A percentile compares a stretch with the other conserved stretches of the same genome.
These are phyloP conservation scores for Avena insularis DNA, from an alignment of 176 grass and related monocot genomes.

Conservation along the genomic window DNA sequence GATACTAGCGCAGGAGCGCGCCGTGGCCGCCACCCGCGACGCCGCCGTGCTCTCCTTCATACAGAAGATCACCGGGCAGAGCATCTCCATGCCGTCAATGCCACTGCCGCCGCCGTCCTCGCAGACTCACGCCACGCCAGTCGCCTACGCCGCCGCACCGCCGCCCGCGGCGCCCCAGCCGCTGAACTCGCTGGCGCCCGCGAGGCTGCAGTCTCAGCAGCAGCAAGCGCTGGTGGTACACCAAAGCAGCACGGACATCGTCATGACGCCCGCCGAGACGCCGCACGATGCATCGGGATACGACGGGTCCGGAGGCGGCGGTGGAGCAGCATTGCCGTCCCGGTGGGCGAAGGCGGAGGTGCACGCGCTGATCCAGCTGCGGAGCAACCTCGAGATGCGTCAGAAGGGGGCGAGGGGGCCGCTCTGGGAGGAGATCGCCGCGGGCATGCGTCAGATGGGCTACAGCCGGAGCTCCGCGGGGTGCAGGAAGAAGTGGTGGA, in stretches of 20 bases:
- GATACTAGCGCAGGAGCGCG: slow-evolving; percentile 76
- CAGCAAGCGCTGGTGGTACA: neutral
- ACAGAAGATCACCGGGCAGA: slow-evolving; percentile 79
- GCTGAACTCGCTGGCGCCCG: too few relatives aligned
- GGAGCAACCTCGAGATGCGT: slow-evolving; percentile 60
- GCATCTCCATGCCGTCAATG: slow-evolving; percentile 55
- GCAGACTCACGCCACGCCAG: neutral
- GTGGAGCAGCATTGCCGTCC: slow-evolving; percentile 43
- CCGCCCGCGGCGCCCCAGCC: neutral
- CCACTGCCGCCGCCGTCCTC: slow-evolving; percentile 35
- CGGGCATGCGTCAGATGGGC: slow-evolving; percentile 67
- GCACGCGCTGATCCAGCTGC: slow-evolving; percentile 81
- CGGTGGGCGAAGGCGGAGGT: slow-evolving; percentile 87
- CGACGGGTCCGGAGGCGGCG: slow-evolving; percentile 40
- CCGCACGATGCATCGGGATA: slow-evolving; percentile 2
- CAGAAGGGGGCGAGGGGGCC: slow-evolving; percentile 82
- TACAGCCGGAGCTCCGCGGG: slow-evolving; percentile 71
- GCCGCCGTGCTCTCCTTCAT: slow-evolving; percentile 81
- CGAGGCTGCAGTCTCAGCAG: too few relatives aligned
- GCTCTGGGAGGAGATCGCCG: slow-evolving; percentile 91
- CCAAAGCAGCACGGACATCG: slow-evolving; percentile 46
- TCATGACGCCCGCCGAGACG: slow-evolving; percentile 28
- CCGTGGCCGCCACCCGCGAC: slow-evolving; percentile 77
- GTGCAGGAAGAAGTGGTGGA: slow-evolving; percentile 94
- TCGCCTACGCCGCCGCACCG: neutral